A percentile compares a stretch with the other conserved stretches of the same genome.
phyloP scores from a whole-genome alignment of 805 yeast species.

The Starmera amethionina region DNA sequence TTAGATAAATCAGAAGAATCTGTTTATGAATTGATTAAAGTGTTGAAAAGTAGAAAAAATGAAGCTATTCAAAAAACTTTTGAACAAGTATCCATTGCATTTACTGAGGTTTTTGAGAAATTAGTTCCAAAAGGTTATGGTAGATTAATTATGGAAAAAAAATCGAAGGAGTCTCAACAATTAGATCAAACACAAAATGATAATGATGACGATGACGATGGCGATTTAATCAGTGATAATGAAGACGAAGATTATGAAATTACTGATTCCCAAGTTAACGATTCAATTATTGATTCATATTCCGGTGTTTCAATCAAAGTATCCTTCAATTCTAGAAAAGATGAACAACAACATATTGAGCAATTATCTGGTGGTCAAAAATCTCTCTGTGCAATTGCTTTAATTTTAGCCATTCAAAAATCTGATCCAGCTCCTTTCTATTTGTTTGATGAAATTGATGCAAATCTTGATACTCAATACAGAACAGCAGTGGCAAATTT shows the following conservation, averaged over 20 bases:
- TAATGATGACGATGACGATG: constrained; percentile 14
- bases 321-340: constrained; percentile 76
- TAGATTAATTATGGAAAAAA: constrained; percentile 46
- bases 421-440: constrained; percentile 98
- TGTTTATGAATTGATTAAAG: constrained; percentile 60
- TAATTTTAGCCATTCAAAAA: constrained; percentile 86
- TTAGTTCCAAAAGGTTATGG: constrained; percentile 84
- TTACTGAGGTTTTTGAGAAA: constrained; percentile 63
- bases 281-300: constrained; percentile 41
- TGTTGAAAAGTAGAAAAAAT: constrained; percentile 68
- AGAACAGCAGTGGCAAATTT: constrained; percentile 77
- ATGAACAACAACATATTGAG: constrained; percentile 81
- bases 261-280: constrained; percentile 7
- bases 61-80: constrained; percentile 76
- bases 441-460: constrained; percentile 93
- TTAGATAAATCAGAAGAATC: constrained; percentile 61
- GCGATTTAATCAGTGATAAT: constrained; percentile 12
- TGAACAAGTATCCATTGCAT: constrained; percentile 62
- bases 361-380: constrained; percentile 97
- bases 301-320: constrained; percentile 80
- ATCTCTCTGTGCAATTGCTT: constrained; percentile 90
- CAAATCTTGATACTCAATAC: constrained; percentile 88
- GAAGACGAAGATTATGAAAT: constrained; percentile 11
- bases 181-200: constrained; percentile 4
- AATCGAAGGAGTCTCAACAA: constrained; percentile 3